A percentile compares a stretch with the other conserved stretches of the same genome.
Conservation (phyloP, 345 rosid genomes). For the Euphorbia tirucalli region DNA sequence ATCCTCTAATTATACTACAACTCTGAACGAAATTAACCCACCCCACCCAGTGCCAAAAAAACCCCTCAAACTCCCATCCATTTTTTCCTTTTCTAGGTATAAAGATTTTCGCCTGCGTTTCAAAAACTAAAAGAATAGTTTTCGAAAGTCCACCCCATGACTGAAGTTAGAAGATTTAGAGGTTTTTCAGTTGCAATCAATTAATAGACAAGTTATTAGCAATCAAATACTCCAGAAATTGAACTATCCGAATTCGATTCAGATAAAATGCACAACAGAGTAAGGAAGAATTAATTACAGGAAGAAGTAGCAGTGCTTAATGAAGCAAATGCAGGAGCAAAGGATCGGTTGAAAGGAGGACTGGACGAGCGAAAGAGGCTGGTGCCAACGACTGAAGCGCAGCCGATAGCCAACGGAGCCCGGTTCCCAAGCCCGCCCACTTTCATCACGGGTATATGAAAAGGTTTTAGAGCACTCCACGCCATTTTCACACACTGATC, state of each 20-base stretch:
- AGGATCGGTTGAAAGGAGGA: constrained; percentile 20
- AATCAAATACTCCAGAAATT: background rate
- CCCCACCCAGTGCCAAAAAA: background rate
- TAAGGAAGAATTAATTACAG: constrained; percentile 25
- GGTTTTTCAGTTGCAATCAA: background rate
- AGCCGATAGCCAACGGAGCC: constrained; percentile 31
- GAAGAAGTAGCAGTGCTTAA: constrained; percentile 33
- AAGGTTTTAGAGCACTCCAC: constrained; percentile 39
- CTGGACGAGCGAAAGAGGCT: constrained; percentile 23
- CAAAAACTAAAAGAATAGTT: background rate
- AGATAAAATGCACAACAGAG: background rate
- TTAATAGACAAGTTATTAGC: background rate
- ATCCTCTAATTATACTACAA: background rate
- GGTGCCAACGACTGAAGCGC: constrained; percentile 36
- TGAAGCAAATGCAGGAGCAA: constrained; percentile 43
- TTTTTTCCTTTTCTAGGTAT: background rate
- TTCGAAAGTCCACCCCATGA: too few species aligned
- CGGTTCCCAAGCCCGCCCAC: constrained; percentile 25
- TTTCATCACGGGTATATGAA: constrained; percentile 34
- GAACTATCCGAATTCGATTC: background rate
- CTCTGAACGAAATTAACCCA: background rate
- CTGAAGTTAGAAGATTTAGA: background rate
- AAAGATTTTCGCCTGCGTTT: background rate
- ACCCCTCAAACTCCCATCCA: background rate
- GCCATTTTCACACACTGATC: constrained; percentile 26